Evolutionary conservation across 257 asterid species (phyloP).

Genomic region (Penstemon barbatus): DNA sequence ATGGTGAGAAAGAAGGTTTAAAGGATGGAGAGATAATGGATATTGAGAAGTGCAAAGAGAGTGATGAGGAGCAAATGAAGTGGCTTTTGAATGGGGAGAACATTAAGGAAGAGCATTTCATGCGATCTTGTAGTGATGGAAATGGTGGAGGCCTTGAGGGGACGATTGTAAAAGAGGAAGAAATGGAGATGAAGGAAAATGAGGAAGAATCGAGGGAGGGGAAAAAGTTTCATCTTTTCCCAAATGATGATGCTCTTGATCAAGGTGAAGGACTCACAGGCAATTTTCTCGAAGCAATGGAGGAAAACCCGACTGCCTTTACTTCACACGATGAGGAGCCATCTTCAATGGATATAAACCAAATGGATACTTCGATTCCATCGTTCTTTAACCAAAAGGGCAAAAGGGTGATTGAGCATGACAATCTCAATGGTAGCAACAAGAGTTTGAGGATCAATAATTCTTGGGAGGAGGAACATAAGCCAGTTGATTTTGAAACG

Average conservation of each 20-base stretch:
- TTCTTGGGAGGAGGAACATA: conserved; percentile 39
- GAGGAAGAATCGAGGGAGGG: conserved; percentile 39
- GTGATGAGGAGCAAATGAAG: conserved; percentile 38
- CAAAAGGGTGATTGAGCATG: conserved; percentile 69
- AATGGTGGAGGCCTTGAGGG: conserved; percentile 29
- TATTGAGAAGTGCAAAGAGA: conserved; percentile 42
- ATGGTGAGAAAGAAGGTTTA: conserved; percentile 36
- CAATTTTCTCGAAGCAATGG: conserved; percentile 66
- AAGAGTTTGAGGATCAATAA: conserved; percentile 67
- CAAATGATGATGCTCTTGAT: conserved; percentile 40
- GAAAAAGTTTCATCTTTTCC: conserved; percentile 25
- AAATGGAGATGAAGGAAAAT: conserved; percentile 31
- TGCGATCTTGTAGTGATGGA: conserved; percentile 52
- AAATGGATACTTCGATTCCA: conserved; percentile 33
- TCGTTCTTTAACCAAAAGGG: conserved; percentile 49
- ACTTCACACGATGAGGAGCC: conserved; percentile 53
- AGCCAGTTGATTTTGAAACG: conserved; percentile 49
- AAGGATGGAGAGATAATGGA: conserved; percentile 48
- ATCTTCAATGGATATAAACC: conserved; percentile 44
- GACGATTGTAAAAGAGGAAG: conserved; percentile 26
- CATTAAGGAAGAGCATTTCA: conserved; percentile 39
- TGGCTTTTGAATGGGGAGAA: conserved; percentile 60
- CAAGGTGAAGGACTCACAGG: conserved; percentile 58
- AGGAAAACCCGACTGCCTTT: conserved; percentile 42
- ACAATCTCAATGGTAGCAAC: conserved; percentile 40